Conservation (phyloP, 1,284 basidiomycete species). For the Pyrrhoderma lamaoense region DNA sequence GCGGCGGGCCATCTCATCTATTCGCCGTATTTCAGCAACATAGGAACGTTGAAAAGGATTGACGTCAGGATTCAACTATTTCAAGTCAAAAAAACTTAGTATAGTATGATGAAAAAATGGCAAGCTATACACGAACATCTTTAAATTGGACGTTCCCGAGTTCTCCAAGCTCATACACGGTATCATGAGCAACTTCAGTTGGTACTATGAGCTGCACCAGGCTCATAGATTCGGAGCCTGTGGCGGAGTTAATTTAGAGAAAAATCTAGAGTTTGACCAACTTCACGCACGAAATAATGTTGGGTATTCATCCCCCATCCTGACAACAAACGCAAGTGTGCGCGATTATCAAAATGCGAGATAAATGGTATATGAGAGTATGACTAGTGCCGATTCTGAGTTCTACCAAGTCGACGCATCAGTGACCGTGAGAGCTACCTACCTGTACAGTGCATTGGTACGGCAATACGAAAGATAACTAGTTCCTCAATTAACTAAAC, state of each 20-base stretch:
- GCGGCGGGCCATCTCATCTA: conserved; percentile 94
- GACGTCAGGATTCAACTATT: conserved; percentile 85
- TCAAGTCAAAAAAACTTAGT: conserved; percentile 11
- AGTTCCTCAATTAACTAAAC: too few relatives aligned
- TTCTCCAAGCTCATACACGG: conserved; percentile 92
- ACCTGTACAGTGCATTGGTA: not conserved
- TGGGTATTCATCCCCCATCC: conserved; percentile 18
- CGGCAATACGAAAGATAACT: too few relatives aligned
- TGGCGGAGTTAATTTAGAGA: not conserved
- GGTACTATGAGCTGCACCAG: conserved; percentile 97
- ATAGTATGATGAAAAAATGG: too few relatives aligned
- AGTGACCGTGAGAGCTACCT: not conserved
- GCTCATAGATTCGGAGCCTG: conserved; percentile 95
- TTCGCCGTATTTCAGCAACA: conserved; percentile 88
- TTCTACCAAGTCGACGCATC: not conserved
- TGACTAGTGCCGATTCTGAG: not conserved
- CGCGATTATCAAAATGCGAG: not conserved
- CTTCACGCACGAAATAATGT: conserved; percentile 16
- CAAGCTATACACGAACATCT: conserved; percentile 58
- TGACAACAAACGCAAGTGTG: not conserved
- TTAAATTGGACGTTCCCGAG: conserved; percentile 97
- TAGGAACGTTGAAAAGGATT: conserved; percentile 99
- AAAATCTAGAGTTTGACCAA: not conserved
- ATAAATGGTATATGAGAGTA: not conserved
- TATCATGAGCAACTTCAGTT: conserved; percentile 94